Evolutionary conservation across 2,329 filamentous ascomycete species (phyloP).

Genomic region (Colletotrichum musae): DNA sequence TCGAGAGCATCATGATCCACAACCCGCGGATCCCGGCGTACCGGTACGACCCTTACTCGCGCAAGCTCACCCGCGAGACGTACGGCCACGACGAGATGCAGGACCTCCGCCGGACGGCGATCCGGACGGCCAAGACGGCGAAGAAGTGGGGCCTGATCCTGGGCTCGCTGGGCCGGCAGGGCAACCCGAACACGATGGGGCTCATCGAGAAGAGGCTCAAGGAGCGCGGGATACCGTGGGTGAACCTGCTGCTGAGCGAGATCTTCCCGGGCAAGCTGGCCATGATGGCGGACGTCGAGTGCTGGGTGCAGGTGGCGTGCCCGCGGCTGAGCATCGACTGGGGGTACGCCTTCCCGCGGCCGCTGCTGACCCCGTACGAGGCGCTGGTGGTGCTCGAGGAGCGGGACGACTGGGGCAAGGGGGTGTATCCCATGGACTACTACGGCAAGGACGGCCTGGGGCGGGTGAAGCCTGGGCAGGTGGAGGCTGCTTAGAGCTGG

Average conservation of each 20-base stretch:
- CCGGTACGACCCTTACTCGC: constrained; percentile 95
- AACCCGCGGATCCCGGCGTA: constrained; percentile 93
- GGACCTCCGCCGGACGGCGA: constrained; percentile 81
- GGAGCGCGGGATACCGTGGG: constrained; percentile 80
- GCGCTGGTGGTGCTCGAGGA: constrained; percentile 90
- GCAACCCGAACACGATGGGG: constrained; percentile 92
- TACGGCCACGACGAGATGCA: constrained; percentile 96
- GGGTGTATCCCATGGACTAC: constrained; percentile 97
- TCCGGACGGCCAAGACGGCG: constrained; percentile 80
- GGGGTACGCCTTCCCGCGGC: constrained; percentile 95
- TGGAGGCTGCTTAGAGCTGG: constrained; percentile 38
- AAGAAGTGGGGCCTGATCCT: constrained; percentile 96
- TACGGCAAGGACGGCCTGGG: constrained; percentile 94
- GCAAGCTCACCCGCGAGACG: constrained; percentile 89
- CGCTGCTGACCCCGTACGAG: constrained; percentile 94
- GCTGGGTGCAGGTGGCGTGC: constrained; percentile 98
- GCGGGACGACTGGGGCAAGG: constrained; percentile 80
- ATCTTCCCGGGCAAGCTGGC: constrained; percentile 97
- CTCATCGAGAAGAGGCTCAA: constrained; percentile 86
- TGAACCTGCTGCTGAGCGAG: constrained; percentile 91
- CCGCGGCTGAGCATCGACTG: constrained; percentile 98
- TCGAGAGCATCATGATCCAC: constrained; percentile 99
- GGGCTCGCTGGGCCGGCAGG: constrained; percentile 91
- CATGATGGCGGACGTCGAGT: constrained; percentile 94
- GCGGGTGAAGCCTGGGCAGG: constrained; percentile 72